Evolutionary conservation across 768 basidiomycete species (phyloP).

Genomic region (Lactifluus piperatus): DNA sequence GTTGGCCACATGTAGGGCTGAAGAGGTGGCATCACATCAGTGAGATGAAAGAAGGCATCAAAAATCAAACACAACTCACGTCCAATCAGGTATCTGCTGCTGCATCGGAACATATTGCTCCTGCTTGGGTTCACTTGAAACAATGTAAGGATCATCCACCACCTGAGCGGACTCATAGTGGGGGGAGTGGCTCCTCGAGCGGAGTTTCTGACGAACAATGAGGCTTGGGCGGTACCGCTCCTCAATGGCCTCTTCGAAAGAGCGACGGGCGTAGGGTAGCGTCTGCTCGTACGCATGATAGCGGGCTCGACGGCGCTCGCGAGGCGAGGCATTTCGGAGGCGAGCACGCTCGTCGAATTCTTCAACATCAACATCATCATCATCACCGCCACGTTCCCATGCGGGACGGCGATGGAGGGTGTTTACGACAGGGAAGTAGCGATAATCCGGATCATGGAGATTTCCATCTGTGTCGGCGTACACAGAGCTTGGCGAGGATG

Average conservation of each 20-base stretch:
- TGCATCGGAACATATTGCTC: constrained; percentile 10
- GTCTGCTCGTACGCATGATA: constrained; percentile 13
- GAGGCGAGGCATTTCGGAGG: constrained; percentile 9
- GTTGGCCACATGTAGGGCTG: constrained; percentile 51
- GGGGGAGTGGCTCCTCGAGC: constrained; percentile 14
- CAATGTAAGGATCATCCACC: neutral
- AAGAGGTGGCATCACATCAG: neutral
- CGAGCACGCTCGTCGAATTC: constrained; percentile 11
- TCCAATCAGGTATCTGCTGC: constrained; percentile 14
- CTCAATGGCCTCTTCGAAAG: constrained; percentile 11
- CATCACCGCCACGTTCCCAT: constrained; percentile 30
- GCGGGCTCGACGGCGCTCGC: constrained; percentile 20
- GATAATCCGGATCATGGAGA: constrained; percentile 60
- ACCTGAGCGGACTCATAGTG: neutral
- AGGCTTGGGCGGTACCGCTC: neutral
- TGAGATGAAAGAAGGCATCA: neutral
- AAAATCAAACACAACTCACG: constrained; percentile 14
- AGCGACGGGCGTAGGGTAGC: constrained; percentile 13
- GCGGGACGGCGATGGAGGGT: constrained; percentile 24
- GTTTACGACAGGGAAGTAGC: constrained; percentile 45
- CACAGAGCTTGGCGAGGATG: constrained; percentile 29
- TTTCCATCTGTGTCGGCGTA: constrained; percentile 56
- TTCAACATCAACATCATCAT: constrained; percentile 21
- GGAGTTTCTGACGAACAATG: constrained; percentile 15
- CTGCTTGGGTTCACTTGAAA: neutral